Percentiles rank a stretch among this genome's conserved stretches.
Evolutionary conservation across 768 basidiomycete genomes (phyloP).

Genomic region (Xanthoconium stramineum): DNA sequence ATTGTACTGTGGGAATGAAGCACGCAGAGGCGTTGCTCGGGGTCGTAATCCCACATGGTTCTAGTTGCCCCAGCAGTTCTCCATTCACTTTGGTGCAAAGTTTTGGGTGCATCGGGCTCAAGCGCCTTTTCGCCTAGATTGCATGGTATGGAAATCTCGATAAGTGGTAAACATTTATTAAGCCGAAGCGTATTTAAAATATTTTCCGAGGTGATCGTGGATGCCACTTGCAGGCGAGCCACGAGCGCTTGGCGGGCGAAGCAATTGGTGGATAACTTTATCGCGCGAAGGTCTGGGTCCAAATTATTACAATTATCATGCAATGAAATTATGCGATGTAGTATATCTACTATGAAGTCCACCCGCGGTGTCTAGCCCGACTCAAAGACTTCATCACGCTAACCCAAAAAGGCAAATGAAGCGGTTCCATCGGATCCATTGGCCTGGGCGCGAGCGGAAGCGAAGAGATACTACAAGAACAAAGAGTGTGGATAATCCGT

Average conservation of each 20-base stretch:
- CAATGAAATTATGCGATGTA: slow-evolving; percentile 30
- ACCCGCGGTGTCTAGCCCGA: slow-evolving; percentile 10
- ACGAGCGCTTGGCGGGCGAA: background rate
- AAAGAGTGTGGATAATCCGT: background rate
- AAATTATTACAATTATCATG: slow-evolving; percentile 16
- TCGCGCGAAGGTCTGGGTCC: background rate
- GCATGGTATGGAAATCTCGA: slow-evolving; percentile 7
- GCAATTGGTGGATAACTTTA: background rate
- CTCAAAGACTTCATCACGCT: slow-evolving; percentile 3
- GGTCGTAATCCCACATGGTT: background rate
- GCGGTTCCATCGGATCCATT: slow-evolving; percentile 21
- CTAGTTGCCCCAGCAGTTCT: background rate
- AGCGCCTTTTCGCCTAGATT: slow-evolving; percentile 5
- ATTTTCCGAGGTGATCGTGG: slow-evolving; percentile 30
- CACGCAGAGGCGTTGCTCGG: background rate
- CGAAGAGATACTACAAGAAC: slow-evolving; percentile 19
- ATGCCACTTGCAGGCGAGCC: background rate
- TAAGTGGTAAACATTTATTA: slow-evolving; percentile 17
- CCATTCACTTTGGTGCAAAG: slow-evolving; percentile 2
- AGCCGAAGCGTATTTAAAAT: slow-evolving; percentile 13
- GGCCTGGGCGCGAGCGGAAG: slow-evolving; percentile 10
- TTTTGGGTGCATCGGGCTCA: background rate
- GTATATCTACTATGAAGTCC: slow-evolving; percentile 19
- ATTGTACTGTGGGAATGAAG: slow-evolving; percentile 17
- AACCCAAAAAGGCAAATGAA: slow-evolving; percentile 7